Evolutionary conservation across 257 asterid species (phyloP), one percentile per base, ranked within the genome.

Genomic region (Penstemon eatonii): DNA sequence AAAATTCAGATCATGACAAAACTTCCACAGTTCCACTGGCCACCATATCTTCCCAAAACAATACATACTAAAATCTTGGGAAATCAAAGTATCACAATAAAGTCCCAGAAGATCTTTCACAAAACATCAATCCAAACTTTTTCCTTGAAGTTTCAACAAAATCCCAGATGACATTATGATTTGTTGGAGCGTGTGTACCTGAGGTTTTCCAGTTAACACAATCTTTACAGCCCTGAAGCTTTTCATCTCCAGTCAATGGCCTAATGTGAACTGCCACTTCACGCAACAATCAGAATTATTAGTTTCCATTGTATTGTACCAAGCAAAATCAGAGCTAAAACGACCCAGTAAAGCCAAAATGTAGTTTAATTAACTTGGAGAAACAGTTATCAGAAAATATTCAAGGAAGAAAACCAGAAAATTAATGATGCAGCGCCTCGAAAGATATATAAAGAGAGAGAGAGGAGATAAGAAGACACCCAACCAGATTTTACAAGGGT

Each of bases 191-290:
- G 68, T 43, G 37, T 33, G 83, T 86, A 94, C 99, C 99, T 94
- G 99, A 73, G 96, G 98, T 76, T 94, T 94, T 67, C 89, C 95
- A 67, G 89, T 76, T 70, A 15, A 89, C 99, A 79, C 99, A 94
- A 80, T 94, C 99, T 71, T 91, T 84, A 75, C 99, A 94, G 38
- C 96, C 97, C 82, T 89, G 99, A 77, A 94, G 87, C 81, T 73
- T 87, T 76, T 94, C 98, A 77, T 94, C 99, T 47, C 96, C 99
- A 52, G 91, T 82, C 66, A 91, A 91, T 56, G 99, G 99, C 82
- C 99, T 81, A 9, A 87, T 78, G 72, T 94, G 98, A 82, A 94
- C 95, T 12, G 98, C 98, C 39, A 94, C 99, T 94, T 94, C 7
- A 94, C 98, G 82, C 95, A 94, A 36, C 99, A 94, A 81, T 94